A percentile compares a stretch with the other conserved stretches of the same genome.
phyloP scores from a whole-genome alignment of 139 green algal genomes.

The Klebsormidium nitens region DNA sequence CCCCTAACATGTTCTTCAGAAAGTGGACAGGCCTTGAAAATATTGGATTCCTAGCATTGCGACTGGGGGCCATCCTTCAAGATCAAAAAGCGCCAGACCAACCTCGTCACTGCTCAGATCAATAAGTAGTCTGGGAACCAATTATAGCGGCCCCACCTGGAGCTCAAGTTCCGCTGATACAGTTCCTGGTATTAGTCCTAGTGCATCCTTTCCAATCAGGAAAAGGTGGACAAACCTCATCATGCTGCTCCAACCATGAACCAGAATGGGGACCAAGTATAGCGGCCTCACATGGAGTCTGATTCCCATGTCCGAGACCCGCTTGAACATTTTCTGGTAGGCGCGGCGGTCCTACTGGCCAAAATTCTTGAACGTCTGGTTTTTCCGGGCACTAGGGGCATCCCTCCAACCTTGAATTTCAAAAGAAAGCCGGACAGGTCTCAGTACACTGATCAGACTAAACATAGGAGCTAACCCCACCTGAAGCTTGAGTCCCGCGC shows the following conservation, averaged over 20 bases:
- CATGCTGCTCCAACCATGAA: not conserved
- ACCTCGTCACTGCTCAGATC: no score
- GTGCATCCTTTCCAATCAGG: no score
- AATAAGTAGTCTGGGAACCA: no score
- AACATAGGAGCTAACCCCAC: not conserved
- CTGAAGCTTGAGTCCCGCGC: constrained; percentile 57
- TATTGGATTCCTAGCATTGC: no score
- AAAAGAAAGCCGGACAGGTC: not conserved
- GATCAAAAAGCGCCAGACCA: no score
- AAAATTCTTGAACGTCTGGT: not conserved
- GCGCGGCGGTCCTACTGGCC: constrained; percentile 28
- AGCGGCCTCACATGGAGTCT: constrained; percentile 32
- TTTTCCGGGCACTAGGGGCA: not conserved
- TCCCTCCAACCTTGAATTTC: not conserved
- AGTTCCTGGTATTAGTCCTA: no score
- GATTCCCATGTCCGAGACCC: constrained; percentile 65
- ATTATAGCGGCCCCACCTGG: no score
- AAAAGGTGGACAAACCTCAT: not conserved
- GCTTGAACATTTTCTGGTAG: constrained; percentile 25
- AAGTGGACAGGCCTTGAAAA: no score
- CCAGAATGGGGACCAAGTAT: not conserved
- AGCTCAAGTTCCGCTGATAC: no score
- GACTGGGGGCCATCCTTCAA: no score
- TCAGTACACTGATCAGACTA: not conserved
- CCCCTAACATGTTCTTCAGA: no score